Evolutionary conservation across 495 filamentous ascomycete genomes (phyloP), one percentile per base, ranked within the genome.

Genomic region (Penicillium riverlandense): DNA sequence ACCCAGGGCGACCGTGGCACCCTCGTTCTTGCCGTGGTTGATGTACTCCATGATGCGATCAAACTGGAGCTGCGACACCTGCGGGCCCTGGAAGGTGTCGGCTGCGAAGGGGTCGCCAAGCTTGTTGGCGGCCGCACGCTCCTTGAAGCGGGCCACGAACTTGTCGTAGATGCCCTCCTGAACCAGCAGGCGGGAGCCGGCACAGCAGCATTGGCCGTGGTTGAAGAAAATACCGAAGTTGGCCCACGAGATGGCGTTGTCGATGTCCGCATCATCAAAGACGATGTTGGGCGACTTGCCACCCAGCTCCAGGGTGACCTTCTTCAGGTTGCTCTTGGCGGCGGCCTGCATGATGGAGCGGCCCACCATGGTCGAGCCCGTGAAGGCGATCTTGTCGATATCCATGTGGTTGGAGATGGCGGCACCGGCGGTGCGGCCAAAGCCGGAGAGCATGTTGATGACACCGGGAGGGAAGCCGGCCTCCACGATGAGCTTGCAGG

Each of bases 221-320:
- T 97, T 97, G 77, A 77, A 97, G 84, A 88, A 97, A 62, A 97
- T 96, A 64, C 91, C 91, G 47, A 92, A 95, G 84, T 97, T 97
- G 65, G 91, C 86, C 91, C 91, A 97, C 12, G 84, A 88, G 69
- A 97, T 90, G 48, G 91, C 90, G 61, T 95, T 85, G 55, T 96
- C 90, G 55, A 97, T 90, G 59, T 97, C 83, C 43, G 91, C 91
- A 57, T 97, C 91, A 58, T 91, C 75, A 70, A 97, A 96, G 62
- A 97, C 82, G 49, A 97, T 96, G 77, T 97, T 97, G 50, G 91
- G 91, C 43, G 87, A 94, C 82, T 97, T 97, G 71, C 91, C 91
- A 65, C 91, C 91, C 42, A 97, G 84, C 71, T 97, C 91, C 29
- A 97, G 80, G n/a, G 91, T 97, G 39, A 96, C 92, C 83, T 96